Evolutionary conservation across 306 rosid species (phyloP).

Genomic region (Acacia crassicarpa): DNA sequence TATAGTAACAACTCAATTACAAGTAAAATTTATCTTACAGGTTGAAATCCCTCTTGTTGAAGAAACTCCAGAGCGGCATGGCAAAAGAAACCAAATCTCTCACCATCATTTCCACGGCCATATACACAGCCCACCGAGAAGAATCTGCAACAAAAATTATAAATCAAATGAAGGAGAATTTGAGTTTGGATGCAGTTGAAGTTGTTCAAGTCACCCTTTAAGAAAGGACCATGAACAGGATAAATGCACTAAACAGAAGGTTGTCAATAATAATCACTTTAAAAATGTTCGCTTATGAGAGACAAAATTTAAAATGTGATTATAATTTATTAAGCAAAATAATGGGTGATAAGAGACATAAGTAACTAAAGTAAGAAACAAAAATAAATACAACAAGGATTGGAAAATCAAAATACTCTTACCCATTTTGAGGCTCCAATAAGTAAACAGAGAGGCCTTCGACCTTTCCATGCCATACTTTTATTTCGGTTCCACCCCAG

Average conservation of each 20-base stretch:
- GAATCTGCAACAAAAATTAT: slow-evolving; percentile 53
- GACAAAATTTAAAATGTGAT: slow-evolving; percentile 2
- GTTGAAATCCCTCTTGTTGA: slow-evolving; percentile 80
- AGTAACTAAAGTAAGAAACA: neutral
- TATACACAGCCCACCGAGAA: slow-evolving; percentile 72
- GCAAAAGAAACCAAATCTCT: slow-evolving; percentile 94
- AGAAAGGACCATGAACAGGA: slow-evolving; percentile 12
- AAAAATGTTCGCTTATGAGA: slow-evolving; percentile 9
- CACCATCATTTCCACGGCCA: slow-evolving; percentile 84
- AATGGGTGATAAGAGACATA: neutral
- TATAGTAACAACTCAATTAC: slow-evolving; percentile 18
- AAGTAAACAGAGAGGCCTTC: slow-evolving; percentile 91
- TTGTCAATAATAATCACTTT: slow-evolving; percentile 10
- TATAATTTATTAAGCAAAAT: slow-evolving; percentile 3
- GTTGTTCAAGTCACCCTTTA: slow-evolving; percentile 14
- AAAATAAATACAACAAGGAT: slow-evolving; percentile 5
- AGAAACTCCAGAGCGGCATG: slow-evolving; percentile 95
- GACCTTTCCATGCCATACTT: slow-evolving; percentile 92
- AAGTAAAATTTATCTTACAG: slow-evolving; percentile 58
- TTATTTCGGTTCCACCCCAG: slow-evolving; percentile 92
- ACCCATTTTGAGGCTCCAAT: slow-evolving; percentile 98
- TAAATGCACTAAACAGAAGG: neutral
- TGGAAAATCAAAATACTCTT: slow-evolving; percentile 31
- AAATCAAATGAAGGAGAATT: slow-evolving; percentile 23
- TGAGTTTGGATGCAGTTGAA: slow-evolving; percentile 25